phyloP scores from a whole-genome alignment of 306 rosid genomes.

The Adenanthera pavonina region DNA sequence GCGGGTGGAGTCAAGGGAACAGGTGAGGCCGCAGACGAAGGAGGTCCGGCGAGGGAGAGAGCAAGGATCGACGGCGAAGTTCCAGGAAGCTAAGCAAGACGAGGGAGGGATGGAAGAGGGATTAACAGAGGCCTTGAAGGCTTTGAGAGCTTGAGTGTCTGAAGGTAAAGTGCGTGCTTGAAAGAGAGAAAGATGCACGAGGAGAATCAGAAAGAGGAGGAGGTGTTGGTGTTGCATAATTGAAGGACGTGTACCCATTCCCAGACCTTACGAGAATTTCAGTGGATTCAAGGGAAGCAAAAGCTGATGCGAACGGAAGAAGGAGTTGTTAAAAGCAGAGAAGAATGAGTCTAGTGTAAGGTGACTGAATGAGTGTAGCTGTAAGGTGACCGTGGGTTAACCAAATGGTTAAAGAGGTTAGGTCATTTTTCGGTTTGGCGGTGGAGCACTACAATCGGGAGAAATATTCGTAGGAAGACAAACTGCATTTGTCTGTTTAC shows the following conservation, averaged over 20 bases:
- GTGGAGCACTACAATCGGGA: not conserved
- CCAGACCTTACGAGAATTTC: not conserved
- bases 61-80: constrained; percentile 85
- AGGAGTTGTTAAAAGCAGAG: not conserved
- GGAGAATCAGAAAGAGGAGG: constrained; percentile 1
- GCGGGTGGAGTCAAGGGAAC: constrained; percentile 62
- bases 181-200: not conserved
- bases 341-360: not conserved
- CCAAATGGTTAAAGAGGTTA: not conserved
- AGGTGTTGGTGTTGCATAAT: constrained; percentile 33
- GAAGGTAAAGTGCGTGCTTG: constrained; percentile 59
- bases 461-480: not conserved
- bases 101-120: constrained; percentile 69
- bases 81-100: constrained; percentile 89
- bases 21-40: constrained; percentile 84
- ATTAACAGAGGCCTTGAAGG: constrained; percentile 78
- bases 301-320: not conserved
- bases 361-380: not conserved
- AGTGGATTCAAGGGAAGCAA: not conserved
- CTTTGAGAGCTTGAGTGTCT: constrained; percentile 73
- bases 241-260: not conserved
- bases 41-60: constrained; percentile 68
- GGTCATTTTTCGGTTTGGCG: not conserved
- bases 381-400: not conserved
- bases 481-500: not conserved